Conservation (phyloP, 805 yeast genomes). For the Debaryomyces prosopidis region DNA sequence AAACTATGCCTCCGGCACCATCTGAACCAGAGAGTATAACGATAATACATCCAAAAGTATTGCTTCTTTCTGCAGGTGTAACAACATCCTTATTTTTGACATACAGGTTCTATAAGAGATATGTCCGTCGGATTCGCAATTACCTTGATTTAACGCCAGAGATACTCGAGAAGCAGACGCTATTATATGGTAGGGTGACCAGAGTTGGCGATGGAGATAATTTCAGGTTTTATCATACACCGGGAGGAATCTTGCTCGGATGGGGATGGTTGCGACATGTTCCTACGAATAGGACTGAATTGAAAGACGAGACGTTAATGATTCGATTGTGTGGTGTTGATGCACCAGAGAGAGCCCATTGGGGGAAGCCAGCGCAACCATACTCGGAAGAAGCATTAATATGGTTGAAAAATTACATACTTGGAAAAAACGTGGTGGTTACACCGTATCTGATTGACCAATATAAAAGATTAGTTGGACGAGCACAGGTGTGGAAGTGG, state of each 20-base stretch:
- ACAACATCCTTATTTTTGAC: slow-evolving; percentile 28
- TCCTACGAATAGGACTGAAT: slow-evolving; percentile 51
- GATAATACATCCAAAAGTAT: slow-evolving; percentile 39
- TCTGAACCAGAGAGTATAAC: slow-evolving; percentile 12
- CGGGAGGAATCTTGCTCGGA: slow-evolving; percentile 85
- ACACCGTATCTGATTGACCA: slow-evolving; percentile 85
- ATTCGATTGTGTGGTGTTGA: slow-evolving; percentile 90
- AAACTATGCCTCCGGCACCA: slow-evolving; percentile 3
- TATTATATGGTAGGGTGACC: slow-evolving; percentile 68
- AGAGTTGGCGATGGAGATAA: slow-evolving; percentile 96
- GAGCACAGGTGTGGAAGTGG: slow-evolving; percentile 60
- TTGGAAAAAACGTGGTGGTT: slow-evolving; percentile 69
- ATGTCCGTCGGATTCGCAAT: slow-evolving; percentile 31
- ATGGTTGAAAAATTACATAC: slow-evolving; percentile 69
- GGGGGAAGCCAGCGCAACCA: slow-evolving; percentile 91
- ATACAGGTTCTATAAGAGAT: slow-evolving; percentile 32
- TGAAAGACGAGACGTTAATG: slow-evolving; percentile 70
- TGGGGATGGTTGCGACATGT: slow-evolving; percentile 87
- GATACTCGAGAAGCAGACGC: slow-evolving; percentile 27
- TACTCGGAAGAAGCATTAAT: slow-evolving; percentile 77
- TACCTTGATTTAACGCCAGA: slow-evolving; percentile 40
- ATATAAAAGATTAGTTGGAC: slow-evolving; percentile 84
- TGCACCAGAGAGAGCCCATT: slow-evolving; percentile 95
- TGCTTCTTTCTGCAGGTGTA: slow-evolving; percentile 37
- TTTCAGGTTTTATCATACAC: slow-evolving; percentile 88